Evolutionary conservation across 2,329 filamentous ascomycete genomes (phyloP).

Genomic region (Pezicula radicicola): DNA sequence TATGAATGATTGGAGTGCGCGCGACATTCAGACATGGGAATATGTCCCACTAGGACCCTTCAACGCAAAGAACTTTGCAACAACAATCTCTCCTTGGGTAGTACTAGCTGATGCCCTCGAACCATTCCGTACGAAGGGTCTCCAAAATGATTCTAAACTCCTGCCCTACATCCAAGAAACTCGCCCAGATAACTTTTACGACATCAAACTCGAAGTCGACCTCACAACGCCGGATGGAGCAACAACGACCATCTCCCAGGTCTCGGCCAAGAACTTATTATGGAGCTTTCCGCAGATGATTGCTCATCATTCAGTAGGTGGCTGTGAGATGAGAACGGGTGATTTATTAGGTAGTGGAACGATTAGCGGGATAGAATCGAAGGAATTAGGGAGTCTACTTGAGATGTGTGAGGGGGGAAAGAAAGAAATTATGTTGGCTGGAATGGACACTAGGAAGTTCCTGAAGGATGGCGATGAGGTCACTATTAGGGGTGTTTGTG

Average conservation of each 20-base stretch:
- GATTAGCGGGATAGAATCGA: conserved; percentile 58
- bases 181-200: conserved; percentile 55
- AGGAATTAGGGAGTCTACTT: conserved; percentile 64
- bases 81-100: conserved; percentile 76
- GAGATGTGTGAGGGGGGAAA: conserved; percentile 73
- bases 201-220: conserved; percentile 68
- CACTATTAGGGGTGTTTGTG: conserved; percentile 62
- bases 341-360: conserved; percentile 78
- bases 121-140: conserved; percentile 54
- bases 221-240: conserved; percentile 48
- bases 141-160: conserved; percentile 51
- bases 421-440: conserved; percentile 54
- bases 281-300: conserved; percentile 85
- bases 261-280: conserved; percentile 65
- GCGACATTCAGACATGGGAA: conserved; percentile 83
- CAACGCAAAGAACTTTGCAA: conserved; percentile 80
- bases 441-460: conserved; percentile 67
- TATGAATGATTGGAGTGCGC: conserved; percentile 84
- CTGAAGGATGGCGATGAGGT: conserved; percentile 73
- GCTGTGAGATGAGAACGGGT: conserved; percentile 70
- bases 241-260: conserved; percentile 56
- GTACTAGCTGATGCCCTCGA: conserved; percentile 74
- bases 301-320: conserved; percentile 73
- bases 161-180: conserved; percentile 65
- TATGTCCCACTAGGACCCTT: conserved; percentile 81